Conservation (phyloP, 306 rosid species). For the Quercus bicolor region DNA sequence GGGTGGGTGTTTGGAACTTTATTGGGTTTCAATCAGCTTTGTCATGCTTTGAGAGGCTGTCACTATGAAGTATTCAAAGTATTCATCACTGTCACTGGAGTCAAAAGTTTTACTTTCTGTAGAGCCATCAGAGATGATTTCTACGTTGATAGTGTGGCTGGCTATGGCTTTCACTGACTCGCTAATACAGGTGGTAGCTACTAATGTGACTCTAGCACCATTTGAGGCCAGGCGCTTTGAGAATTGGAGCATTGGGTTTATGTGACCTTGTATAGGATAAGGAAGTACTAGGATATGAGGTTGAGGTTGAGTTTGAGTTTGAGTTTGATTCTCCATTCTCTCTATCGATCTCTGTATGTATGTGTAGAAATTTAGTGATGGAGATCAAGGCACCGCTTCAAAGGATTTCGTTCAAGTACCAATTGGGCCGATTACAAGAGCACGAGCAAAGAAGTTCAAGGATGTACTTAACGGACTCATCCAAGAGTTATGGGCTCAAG, state of each 20-base stretch:
- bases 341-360: too few relatives aligned
- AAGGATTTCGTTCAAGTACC: too few relatives aligned
- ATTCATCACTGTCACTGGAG: neutral
- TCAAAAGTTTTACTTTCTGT: neutral
- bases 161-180: neutral
- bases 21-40: neutral
- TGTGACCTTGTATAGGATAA: conserved; percentile 27
- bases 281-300: conserved; percentile 14
- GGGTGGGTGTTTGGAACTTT: neutral
- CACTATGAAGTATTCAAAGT: neutral
- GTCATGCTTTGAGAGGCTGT: neutral
- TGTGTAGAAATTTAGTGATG: too few relatives aligned
- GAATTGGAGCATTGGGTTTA: conserved; percentile 30
- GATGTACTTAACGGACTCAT: too few relatives aligned
- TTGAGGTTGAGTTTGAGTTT: neutral
- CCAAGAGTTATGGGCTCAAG: too few relatives aligned
- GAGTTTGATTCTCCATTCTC: neutral
- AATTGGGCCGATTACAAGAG: too few relatives aligned
- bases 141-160: neutral
- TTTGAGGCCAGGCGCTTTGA: conserved; percentile 23
- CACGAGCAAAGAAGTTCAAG: too few relatives aligned
- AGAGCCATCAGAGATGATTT: conserved; percentile 23
- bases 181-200: conserved; percentile 1
- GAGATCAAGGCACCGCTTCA: too few relatives aligned
- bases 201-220: conserved; percentile 18